A percentile compares a stretch with the other conserved stretches of the same genome.
phyloP scores from a whole-genome alignment of 768 basidiomycete genomes.

The Psilocybe sp. region DNA sequence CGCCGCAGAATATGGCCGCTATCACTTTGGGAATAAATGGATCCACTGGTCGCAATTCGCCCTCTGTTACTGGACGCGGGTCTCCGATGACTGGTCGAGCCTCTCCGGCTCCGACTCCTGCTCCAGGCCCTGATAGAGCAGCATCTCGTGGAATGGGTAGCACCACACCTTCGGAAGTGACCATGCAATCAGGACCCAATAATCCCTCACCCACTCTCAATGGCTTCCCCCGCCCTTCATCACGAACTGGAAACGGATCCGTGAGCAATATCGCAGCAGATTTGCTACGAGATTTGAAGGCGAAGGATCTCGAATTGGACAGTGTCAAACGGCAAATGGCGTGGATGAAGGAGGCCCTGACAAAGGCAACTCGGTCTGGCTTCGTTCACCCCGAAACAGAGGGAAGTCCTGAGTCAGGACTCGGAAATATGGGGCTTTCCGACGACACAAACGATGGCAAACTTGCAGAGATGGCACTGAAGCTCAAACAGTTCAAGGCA shows the following conservation, averaged over 20 bases:
- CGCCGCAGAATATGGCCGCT: constrained; percentile 50
- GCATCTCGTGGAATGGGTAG: background rate
- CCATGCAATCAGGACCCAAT: constrained; percentile 46
- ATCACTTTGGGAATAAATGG: constrained; percentile 54
- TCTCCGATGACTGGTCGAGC: constrained; percentile 34
- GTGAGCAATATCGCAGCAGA: constrained; percentile 73
- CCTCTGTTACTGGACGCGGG: constrained; percentile 29
- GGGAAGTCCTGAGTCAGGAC: constrained; percentile 36
- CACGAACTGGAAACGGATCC: constrained; percentile 46
- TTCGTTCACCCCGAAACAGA: constrained; percentile 64
- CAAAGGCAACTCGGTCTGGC: constrained; percentile 73
- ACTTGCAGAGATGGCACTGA: constrained; percentile 69
- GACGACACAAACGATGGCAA: constrained; percentile 45
- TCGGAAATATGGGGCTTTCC: constrained; percentile 16
- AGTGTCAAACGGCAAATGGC: constrained; percentile 69
- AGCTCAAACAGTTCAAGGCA: constrained; percentile 86
- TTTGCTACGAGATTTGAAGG: constrained; percentile 74
- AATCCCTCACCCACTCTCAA: constrained; percentile 45
- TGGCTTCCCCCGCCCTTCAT: constrained; percentile 43
- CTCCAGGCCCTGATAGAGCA: background rate
- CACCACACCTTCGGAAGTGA: too few species aligned
- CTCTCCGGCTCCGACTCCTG: constrained; percentile 34
- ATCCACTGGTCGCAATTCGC: constrained; percentile 31
- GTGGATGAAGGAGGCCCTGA: constrained; percentile 84
- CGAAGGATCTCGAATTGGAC: constrained; percentile 81